Conservation (phyloP, 352 stramenopile genomes). For the Pythium coloratum region DNA sequence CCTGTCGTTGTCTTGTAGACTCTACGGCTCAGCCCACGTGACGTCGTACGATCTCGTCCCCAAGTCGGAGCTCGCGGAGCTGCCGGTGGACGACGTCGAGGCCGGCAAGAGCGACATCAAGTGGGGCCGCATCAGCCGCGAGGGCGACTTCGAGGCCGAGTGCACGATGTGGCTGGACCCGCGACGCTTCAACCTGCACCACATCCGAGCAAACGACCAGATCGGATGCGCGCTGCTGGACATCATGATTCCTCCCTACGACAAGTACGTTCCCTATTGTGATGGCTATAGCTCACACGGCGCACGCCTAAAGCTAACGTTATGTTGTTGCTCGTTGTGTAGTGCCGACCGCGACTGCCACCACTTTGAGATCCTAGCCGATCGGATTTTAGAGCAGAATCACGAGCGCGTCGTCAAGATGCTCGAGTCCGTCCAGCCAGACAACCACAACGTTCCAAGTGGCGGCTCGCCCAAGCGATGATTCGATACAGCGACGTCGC, state of each 20-base stretch:
- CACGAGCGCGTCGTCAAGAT: slow-evolving; percentile 70
- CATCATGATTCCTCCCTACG: slow-evolving; percentile 86
- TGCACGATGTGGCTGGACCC: slow-evolving; percentile 83
- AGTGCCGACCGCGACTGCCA: slow-evolving; percentile 79
- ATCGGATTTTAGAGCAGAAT: slow-evolving; percentile 43
- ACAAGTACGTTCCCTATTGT: slow-evolving; percentile 53
- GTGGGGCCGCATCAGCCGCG: slow-evolving; percentile 61
- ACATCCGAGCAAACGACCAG: slow-evolving; percentile 67
- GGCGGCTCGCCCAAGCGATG: background rate
- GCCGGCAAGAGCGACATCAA: slow-evolving; percentile 43
- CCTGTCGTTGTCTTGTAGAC: slow-evolving; percentile 28
- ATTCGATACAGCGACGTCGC: background rate
- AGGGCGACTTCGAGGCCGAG: slow-evolving; percentile 53
- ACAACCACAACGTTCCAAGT: slow-evolving; percentile 61
- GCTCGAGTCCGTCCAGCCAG: slow-evolving; percentile 63
- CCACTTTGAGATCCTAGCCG: slow-evolving; percentile 69
- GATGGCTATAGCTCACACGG: too few species aligned
- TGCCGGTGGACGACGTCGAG: slow-evolving; percentile 26
- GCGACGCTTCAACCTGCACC: slow-evolving; percentile 79
- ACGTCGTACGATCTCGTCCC: slow-evolving; percentile 74
- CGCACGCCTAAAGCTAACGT: background rate
- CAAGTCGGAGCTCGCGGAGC: slow-evolving; percentile 34
- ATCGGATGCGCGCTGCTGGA: slow-evolving; percentile 80
- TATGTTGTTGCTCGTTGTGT: slow-evolving; percentile 1
- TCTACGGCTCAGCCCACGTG: slow-evolving; percentile 74